A percentile compares a stretch with the other conserved stretches of the same genome.
phyloP scores from a whole-genome alignment of 345 rosid species.

The Lagerstroemia speciosa region DNA sequence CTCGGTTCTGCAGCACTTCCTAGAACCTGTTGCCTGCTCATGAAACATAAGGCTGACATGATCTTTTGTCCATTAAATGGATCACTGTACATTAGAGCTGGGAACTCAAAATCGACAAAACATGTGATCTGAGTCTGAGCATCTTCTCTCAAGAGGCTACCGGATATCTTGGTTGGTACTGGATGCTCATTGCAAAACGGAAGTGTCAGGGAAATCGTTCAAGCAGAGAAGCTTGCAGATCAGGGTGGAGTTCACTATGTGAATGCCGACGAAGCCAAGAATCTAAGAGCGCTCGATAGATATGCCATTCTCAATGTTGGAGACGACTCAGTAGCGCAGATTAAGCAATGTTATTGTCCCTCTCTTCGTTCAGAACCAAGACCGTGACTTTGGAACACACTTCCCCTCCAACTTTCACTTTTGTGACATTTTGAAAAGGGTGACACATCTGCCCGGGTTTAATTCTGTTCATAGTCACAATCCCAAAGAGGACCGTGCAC shows the following conservation, averaged over 20 bases:
- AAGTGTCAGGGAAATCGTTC: conserved; percentile 19
- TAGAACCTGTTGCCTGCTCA: not conserved
- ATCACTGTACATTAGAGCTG: not conserved
- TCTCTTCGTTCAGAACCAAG: conserved; percentile 70
- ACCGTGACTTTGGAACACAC: conserved; percentile 69
- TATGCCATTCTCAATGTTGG: conserved; percentile 65
- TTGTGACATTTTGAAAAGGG: not conserved
- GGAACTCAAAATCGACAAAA: conserved; percentile 9
- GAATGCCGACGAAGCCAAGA: conserved; percentile 73
- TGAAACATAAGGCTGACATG: no score
- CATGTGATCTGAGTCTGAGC: conserved; percentile 11
- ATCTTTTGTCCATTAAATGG: no score
- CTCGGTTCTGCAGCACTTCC: not conserved
- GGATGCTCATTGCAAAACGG: conserved; percentile 31
- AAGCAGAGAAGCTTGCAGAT: conserved; percentile 33
- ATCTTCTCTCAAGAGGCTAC: conserved; percentile 50
- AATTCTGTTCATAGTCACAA: conserved; percentile 41
- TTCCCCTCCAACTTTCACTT: conserved; percentile 2
- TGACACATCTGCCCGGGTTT: not conserved
- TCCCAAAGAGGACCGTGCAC: conserved; percentile 74
- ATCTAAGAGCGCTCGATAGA: conserved; percentile 50
- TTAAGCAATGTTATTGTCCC: conserved; percentile 68
- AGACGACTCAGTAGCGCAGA: conserved; percentile 79
- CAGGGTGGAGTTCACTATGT: conserved; percentile 75
- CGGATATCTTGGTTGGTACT: conserved; percentile 29